Evolutionary conservation across 768 basidiomycete genomes (phyloP).

Genomic region (Tulasnella sp.): DNA sequence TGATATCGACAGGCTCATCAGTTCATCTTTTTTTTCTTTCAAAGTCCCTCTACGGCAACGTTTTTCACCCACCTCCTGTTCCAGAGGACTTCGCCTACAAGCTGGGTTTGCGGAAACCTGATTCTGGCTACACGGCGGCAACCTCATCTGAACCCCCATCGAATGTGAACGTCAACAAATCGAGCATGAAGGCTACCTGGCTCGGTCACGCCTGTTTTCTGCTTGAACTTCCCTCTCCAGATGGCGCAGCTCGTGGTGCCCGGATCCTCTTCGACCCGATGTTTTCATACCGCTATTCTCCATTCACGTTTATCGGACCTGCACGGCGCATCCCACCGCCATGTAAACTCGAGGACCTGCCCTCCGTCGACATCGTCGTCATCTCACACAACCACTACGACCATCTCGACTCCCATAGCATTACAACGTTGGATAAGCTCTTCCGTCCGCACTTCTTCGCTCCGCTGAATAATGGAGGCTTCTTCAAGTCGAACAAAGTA

Average conservation of each 20-base stretch:
- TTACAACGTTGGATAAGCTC: conserved; percentile 30
- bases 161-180: not conserved
- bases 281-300: conserved; percentile 52
- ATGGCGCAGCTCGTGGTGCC: conserved; percentile 38
- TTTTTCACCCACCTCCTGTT: not conserved
- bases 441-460: conserved; percentile 37
- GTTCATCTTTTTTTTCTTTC: not conserved
- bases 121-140: conserved; percentile 14
- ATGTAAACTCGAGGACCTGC: conserved; percentile 38
- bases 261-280: conserved; percentile 50
- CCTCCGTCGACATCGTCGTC: conserved; percentile 41
- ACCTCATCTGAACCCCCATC: not conserved
- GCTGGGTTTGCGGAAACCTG: conserved; percentile 28
- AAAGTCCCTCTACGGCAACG: not conserved
- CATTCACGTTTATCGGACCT: conserved; percentile 45
- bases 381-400: conserved; percentile 35
- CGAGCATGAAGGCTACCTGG: conserved; percentile 49
- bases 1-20: not conserved
- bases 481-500: conserved; percentile 32
- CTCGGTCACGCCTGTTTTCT: conserved; percentile 56
- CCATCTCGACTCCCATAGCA: conserved; percentile 34
- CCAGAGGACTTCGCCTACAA: conserved; percentile 16
- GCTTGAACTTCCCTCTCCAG: conserved; percentile 46
- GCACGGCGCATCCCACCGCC: conserved; percentile 44
- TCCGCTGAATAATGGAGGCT: conserved; percentile 38